phyloP scores from a whole-genome alignment of 202 grass and related monocot genomes.

The Carex arenaria region DNA sequence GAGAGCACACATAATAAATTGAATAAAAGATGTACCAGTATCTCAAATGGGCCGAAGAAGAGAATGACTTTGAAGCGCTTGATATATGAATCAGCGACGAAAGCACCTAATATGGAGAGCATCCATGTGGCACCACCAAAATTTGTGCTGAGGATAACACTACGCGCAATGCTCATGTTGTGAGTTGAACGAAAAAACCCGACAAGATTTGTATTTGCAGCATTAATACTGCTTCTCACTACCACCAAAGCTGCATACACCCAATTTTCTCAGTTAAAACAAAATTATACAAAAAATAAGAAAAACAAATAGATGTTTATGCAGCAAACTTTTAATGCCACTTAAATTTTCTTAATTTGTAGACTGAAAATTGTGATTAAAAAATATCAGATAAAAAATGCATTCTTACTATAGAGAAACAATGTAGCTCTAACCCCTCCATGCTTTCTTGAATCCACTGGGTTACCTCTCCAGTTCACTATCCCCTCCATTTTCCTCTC shows the following conservation, averaged over 20 bases:
- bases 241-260: constrained; percentile 38
- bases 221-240: constrained; percentile 34
- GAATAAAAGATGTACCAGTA: constrained; percentile 32
- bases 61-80: constrained; percentile 39
- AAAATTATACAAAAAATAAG: background rate
- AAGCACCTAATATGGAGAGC: constrained; percentile 34
- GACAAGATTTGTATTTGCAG: constrained; percentile 51
- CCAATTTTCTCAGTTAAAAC: too few species aligned
- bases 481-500: background rate
- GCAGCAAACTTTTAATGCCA: background rate
- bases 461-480: constrained; percentile 42
- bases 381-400: background rate
- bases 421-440: constrained; percentile 41
- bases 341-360: background rate
- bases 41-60: constrained; percentile 26
- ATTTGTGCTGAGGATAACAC: constrained; percentile 39
- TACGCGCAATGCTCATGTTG: constrained; percentile 50
- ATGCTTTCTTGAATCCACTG: constrained; percentile 32
- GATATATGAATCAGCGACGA: constrained; percentile 39
- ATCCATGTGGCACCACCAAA: constrained; percentile 24
- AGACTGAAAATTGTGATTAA: background rate
- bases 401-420: constrained; percentile 31
- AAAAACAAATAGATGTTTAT: background rate
- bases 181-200: constrained; percentile 39
- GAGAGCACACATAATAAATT: background rate